Evolutionary conservation across 2,329 filamentous ascomycete species (phyloP), one percentile per base, ranked within the genome.

Genomic region (Clonostachys rosea): DNA sequence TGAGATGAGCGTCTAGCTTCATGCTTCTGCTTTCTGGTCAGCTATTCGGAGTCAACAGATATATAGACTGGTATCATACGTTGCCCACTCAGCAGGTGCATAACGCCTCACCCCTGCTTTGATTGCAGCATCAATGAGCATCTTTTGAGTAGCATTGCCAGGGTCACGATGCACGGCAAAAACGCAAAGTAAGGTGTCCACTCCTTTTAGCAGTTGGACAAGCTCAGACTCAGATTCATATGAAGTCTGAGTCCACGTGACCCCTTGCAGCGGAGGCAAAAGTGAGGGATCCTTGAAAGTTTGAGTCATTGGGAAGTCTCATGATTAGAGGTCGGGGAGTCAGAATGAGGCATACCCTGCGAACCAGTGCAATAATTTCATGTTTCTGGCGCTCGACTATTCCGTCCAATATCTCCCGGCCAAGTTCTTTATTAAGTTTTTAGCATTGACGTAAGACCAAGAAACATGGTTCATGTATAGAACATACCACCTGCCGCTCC

Each of bases 31-130:
- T 30, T 39, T 30, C 24, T 30, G 9, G 24, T 30, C 24, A 30
- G 24, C 24, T 30, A 30, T 10, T 30, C 24, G 9, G 24, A 10
- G 3, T 30, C 24, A n/a, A 39, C 11, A 8, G 36, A 39, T n/a
- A 5, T 6, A 12, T 39, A 11, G 13, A 5, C 4, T 13, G 24
- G 24, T 42, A 24, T 9, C 56, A 59, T 49, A 74, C 72, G 61
- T 61, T 18, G 58, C 63, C 51, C 75, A 87, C 52, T 87, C 83
- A 34, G 78, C 79, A 1, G 81, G 79, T 11, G 84, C 67, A 62
- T 83, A 82, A 6, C 79, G 70, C 54, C 79, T 74, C 6, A 85
- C 79, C 2, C 79, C 78, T 5, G 79, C 81, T 7, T 68, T 67
- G 11, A 80, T 66, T 20, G 79, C 71, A 1, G 81, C 82, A 39